Conservation (phyloP, 495 filamentous ascomycete species). For the Haplographium delicatum region DNA sequence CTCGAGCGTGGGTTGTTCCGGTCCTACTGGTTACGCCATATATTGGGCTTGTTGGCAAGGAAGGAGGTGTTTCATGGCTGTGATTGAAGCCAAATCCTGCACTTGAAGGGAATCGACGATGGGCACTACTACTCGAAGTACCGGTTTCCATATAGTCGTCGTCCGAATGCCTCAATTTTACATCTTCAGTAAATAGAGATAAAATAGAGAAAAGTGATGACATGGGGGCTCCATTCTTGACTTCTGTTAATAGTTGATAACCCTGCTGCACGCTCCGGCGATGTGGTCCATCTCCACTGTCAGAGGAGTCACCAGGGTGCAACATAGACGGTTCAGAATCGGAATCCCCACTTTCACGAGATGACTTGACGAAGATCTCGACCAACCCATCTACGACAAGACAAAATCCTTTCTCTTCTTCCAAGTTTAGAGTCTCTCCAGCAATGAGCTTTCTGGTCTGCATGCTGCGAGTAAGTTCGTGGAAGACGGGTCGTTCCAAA, state of each 20-base stretch:
- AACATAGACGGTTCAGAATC: conserved; percentile 28
- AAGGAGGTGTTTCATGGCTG: conserved; percentile 25
- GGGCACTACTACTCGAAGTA: conserved; percentile 5
- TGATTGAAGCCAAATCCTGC: conserved; percentile 15
- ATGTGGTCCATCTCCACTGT: conserved; percentile 26
- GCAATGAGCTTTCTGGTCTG: conserved; percentile 94
- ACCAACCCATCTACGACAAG: conserved; percentile 95
- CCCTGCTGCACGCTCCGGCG: conserved; percentile 52
- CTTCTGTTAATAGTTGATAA: conserved; percentile 93
- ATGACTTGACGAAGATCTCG: conserved; percentile 96
- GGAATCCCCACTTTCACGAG: conserved; percentile 45
- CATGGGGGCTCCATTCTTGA: conserved; percentile 98
- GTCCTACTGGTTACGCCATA: conserved; percentile 16
- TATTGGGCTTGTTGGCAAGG: conserved; percentile 26
- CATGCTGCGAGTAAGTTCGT: conserved; percentile 96
- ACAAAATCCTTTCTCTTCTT: conserved; percentile 98
- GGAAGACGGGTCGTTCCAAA: conserved; percentile 91
- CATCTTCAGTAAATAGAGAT: conserved; percentile 91
- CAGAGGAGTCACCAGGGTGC: conserved; percentile 20
- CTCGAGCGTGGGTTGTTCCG: conserved; percentile 1
- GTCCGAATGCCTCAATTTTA: conserved; percentile 65
- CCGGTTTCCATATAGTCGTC: conserved; percentile 44
- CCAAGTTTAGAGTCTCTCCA: conserved; percentile 87
- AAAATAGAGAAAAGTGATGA: conserved; percentile 96
- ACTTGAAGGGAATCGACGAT: conserved; percentile 16